These are phyloP conservation scores for Leucoagaricus sp. DNA, from an alignment of 1,284 basidiomycete species.

Conservation along the genomic window DNA sequence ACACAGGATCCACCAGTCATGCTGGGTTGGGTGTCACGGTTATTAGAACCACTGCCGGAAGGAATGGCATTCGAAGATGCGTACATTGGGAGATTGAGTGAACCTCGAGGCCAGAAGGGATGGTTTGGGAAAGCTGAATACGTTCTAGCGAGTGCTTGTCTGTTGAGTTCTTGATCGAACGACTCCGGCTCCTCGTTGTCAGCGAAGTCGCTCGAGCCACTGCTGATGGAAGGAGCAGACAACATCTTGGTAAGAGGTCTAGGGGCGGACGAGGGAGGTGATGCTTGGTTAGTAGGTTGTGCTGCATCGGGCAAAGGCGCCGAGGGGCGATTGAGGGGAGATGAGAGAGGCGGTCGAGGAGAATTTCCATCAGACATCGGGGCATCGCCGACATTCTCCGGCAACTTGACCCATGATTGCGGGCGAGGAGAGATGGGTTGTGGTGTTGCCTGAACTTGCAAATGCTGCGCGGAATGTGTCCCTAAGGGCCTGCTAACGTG, in stretches of 20 bases:
- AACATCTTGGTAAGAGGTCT: no score
- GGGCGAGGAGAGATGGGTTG: not conserved
- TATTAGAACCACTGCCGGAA: not conserved
- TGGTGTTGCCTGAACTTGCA: not conserved
- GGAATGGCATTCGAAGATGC: not conserved
- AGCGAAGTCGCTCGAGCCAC: not conserved
- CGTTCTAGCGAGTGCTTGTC: not conserved
- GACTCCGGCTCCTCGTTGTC: not conserved
- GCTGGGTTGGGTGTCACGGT: no score
- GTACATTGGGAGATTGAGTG: not conserved
- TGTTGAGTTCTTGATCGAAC: not conserved
- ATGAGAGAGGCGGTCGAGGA: not conserved
- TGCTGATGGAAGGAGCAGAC: not conserved
- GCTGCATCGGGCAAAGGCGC: not conserved
- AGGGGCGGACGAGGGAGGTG: not conserved
- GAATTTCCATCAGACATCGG: not conserved
- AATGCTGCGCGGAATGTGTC: not conserved
- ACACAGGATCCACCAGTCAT: not conserved
- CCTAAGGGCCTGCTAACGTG: not conserved
- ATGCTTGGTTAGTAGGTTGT: not conserved
- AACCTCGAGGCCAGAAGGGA: constrained; percentile 4
- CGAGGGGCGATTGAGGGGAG: not conserved
- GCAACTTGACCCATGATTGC: not conserved
- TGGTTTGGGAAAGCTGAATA: not conserved
- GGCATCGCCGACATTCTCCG: not conserved